These are phyloP conservation scores for Globisporangium paddicum DNA, from an alignment of 352 stramenopile species.

Conservation along the genomic window DNA sequence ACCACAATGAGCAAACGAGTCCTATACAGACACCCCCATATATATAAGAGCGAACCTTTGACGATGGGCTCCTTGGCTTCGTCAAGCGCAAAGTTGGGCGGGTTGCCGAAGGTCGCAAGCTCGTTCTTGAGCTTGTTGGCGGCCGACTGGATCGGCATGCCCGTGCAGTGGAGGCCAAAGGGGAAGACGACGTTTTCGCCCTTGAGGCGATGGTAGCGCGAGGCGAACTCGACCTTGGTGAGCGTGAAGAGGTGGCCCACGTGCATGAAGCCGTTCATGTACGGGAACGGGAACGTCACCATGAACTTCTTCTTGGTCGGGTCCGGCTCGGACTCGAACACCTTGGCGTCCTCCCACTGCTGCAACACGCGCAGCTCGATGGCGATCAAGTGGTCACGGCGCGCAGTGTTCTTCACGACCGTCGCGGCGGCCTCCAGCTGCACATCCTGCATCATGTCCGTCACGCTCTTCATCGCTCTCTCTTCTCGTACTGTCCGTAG, in stretches of 20 bases:
- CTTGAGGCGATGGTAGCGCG: constrained; percentile 93
- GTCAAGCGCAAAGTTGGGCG: constrained; percentile 91
- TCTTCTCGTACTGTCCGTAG: no score
- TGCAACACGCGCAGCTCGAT: constrained; percentile 91
- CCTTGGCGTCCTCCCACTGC: constrained; percentile 84
- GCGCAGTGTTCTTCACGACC: constrained; percentile 70
- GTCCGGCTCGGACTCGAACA: constrained; percentile 89
- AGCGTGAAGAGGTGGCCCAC: constrained; percentile 97
- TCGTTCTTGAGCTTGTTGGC: constrained; percentile 99
- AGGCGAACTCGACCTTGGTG: constrained; percentile 96
- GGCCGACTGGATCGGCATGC: constrained; percentile 99
- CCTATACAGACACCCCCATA: not conserved
- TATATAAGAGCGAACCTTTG: constrained; percentile 11
- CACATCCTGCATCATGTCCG: constrained; percentile 76
- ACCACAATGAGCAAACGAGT: not conserved
- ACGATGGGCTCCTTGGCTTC: constrained; percentile 22
- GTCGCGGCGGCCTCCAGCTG: constrained; percentile 40
- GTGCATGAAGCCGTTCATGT: constrained; percentile 99
- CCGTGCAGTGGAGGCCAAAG: constrained; percentile 99
- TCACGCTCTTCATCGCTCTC: constrained; percentile 59
- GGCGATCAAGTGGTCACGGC: constrained; percentile 86
- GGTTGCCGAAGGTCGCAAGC: constrained; percentile 92
- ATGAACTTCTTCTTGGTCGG: constrained; percentile 94
- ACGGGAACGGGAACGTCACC: constrained; percentile 99
- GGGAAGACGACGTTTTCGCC: constrained; percentile 99